phyloP scores from a whole-genome alignment of 140 eudicot species.

The Stevia rebaudiana region DNA sequence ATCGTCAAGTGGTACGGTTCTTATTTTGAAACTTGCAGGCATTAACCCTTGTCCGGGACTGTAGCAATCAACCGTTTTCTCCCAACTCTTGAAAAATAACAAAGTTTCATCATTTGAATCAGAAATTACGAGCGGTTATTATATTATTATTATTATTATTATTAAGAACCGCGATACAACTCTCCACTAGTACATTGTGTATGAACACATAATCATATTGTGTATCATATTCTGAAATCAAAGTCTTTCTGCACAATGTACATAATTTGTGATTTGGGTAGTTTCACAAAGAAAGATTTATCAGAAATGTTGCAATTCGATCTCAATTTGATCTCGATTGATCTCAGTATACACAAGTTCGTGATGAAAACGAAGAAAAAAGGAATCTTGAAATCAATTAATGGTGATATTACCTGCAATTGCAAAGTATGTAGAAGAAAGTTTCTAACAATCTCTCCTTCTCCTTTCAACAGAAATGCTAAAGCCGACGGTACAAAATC shows the following conservation, averaged over 20 bases:
- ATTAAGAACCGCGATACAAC: too few relatives aligned
- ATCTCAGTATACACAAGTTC: background rate
- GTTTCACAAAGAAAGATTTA: background rate
- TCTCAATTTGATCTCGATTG: too few relatives aligned
- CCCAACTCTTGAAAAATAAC: slow-evolving; percentile 69
- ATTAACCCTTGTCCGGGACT: slow-evolving; percentile 94
- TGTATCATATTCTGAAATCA: too few relatives aligned
- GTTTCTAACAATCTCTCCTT: slow-evolving; percentile 75
- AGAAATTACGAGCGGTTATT: background rate
- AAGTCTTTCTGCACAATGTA: too few relatives aligned
- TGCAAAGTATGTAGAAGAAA: slow-evolving; percentile 83
- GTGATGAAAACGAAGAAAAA: background rate
- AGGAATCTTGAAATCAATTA: background rate
- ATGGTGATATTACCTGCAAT: slow-evolving; percentile 53
- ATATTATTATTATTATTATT: too few relatives aligned
- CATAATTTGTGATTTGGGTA: background rate
- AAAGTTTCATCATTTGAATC: slow-evolving; percentile 1
- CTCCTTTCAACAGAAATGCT: slow-evolving; percentile 86
- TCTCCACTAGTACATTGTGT: too few relatives aligned
- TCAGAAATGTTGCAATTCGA: background rate
- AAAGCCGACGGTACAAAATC: slow-evolving; percentile 91
- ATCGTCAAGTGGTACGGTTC: slow-evolving; percentile 63
- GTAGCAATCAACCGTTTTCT: slow-evolving; percentile 95
- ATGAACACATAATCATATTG: too few relatives aligned
- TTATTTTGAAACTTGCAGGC: slow-evolving; percentile 95